phyloP scores from a whole-genome alignment of 2,329 filamentous ascomycete genomes.

The Dactylellina drechsleri region DNA sequence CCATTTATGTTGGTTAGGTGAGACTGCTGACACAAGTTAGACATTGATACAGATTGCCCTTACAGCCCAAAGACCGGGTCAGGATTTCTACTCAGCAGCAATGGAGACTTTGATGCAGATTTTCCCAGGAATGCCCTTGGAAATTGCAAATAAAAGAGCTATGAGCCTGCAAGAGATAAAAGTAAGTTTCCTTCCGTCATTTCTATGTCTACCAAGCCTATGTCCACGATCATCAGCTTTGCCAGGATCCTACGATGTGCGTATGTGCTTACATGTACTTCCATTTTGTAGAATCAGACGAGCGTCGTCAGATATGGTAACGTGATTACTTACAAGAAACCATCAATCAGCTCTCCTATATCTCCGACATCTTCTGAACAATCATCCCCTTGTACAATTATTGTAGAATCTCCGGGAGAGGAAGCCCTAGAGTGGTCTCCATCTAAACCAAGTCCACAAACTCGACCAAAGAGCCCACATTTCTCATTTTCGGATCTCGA shows the following conservation, averaged over 20 bases:
- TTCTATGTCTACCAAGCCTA: too few relatives aligned
- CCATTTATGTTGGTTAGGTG: neutral
- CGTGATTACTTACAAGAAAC: constrained; percentile 32
- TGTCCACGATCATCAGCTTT: too few relatives aligned
- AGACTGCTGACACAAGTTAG: too few relatives aligned
- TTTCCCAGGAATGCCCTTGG: constrained; percentile 26
- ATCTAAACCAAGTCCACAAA: constrained; percentile 11
- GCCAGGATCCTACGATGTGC: too few relatives aligned
- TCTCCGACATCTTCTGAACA: neutral
- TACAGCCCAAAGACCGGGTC: constrained; percentile 18
- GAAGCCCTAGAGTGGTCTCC: constrained; percentile 13
- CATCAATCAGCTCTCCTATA: neutral
- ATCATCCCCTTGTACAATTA: neutral
- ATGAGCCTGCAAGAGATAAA: constrained; percentile 18
- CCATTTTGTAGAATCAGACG: constrained; percentile 9
- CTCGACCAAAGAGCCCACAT: neutral
- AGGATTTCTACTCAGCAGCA: constrained; percentile 36
- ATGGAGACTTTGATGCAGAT: constrained; percentile 20
- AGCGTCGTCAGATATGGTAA: constrained; percentile 22
- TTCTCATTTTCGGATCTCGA: constrained; percentile 21
- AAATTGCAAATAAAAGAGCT: constrained; percentile 10
- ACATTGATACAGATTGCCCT: too few relatives aligned
- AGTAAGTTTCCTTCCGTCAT: constrained; percentile 1
- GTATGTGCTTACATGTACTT: too few relatives aligned
- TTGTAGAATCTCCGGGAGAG: neutral